phyloP scores from a whole-genome alignment of 441 rosid genomes.

The Populus hybrid region DNA sequence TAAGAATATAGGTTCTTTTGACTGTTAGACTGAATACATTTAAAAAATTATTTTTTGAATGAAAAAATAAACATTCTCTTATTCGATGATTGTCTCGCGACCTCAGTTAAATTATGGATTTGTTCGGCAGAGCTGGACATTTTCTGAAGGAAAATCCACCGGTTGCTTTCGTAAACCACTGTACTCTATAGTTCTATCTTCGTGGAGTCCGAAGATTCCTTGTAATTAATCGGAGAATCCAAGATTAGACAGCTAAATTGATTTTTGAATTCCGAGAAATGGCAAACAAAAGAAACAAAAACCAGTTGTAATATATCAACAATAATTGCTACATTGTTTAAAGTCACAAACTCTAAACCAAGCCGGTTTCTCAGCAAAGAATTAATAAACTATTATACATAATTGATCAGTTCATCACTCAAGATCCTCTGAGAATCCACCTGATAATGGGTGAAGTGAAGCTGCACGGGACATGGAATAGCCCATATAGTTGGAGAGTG shows the following conservation, averaged over 20 bases:
- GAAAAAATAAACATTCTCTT: no score
- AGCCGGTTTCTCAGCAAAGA: background rate
- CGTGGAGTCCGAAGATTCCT: background rate
- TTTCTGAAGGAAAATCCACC: background rate
- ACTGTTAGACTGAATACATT: no score
- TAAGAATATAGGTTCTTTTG: no score
- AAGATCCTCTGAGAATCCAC: background rate
- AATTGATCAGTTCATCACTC: background rate
- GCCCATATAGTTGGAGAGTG: constrained; percentile 24
- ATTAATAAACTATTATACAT: no score
- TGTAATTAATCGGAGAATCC: background rate
- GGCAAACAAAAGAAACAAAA: background rate
- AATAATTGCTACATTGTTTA: background rate
- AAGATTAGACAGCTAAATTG: background rate
- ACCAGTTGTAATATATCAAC: background rate
- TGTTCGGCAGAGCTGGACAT: background rate
- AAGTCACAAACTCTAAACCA: background rate
- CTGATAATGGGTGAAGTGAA: constrained; percentile 3
- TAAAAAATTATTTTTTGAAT: no score
- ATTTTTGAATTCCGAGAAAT: background rate
- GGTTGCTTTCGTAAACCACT: background rate
- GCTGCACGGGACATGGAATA: constrained; percentile 10
- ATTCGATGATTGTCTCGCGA: background rate
- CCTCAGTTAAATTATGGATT: background rate
- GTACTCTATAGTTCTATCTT: background rate